phyloP scores from a whole-genome alignment of 2,329 filamentous ascomycete species.

The Pezicula rhizophila region DNA sequence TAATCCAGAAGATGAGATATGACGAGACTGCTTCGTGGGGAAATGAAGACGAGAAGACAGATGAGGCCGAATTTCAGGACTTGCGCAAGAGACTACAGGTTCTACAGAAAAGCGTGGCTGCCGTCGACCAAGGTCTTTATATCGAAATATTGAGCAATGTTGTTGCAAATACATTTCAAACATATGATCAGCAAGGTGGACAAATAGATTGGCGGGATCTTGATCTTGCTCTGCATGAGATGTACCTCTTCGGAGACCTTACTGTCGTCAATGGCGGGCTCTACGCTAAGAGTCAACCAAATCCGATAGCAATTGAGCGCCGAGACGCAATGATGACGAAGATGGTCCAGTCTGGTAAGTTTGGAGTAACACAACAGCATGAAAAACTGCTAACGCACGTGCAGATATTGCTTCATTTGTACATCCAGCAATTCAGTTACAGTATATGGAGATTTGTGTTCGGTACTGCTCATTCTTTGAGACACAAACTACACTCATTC shows the following conservation, averaged over 20 bases:
- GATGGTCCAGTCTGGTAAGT: slow-evolving; percentile 85
- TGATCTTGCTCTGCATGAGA: slow-evolving; percentile 88
- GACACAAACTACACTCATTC: slow-evolving; percentile 72
- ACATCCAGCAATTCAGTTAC: slow-evolving; percentile 86
- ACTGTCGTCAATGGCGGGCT: slow-evolving; percentile 83
- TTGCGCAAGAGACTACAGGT: slow-evolving; percentile 84
- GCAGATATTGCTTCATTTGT: slow-evolving; percentile 76
- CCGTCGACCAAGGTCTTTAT: slow-evolving; percentile 81
- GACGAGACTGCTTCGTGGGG: slow-evolving; percentile 94
- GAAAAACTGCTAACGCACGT: slow-evolving; percentile 19
- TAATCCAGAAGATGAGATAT: slow-evolving; percentile 94
- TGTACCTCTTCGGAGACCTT: slow-evolving; percentile 92
- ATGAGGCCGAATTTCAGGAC: slow-evolving; percentile 96
- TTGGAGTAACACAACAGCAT: slow-evolving; percentile 3
- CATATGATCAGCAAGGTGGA: slow-evolving; percentile 65
- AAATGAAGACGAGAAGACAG: slow-evolving; percentile 87
- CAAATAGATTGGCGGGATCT: slow-evolving; percentile 91
- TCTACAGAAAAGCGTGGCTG: slow-evolving; percentile 86
- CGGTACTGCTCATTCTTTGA: slow-evolving; percentile 93
- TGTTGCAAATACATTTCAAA: slow-evolving; percentile 81
- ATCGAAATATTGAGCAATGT: slow-evolving; percentile 82
- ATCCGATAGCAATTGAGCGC: slow-evolving; percentile 70
- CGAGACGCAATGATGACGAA: slow-evolving; percentile 89
- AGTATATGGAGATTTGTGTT: slow-evolving; percentile 98
- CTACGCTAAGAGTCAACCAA: slow-evolving; percentile 79